Conservation (phyloP, 495 filamentous ascomycete species). For the Articulospora tetracladia region DNA sequence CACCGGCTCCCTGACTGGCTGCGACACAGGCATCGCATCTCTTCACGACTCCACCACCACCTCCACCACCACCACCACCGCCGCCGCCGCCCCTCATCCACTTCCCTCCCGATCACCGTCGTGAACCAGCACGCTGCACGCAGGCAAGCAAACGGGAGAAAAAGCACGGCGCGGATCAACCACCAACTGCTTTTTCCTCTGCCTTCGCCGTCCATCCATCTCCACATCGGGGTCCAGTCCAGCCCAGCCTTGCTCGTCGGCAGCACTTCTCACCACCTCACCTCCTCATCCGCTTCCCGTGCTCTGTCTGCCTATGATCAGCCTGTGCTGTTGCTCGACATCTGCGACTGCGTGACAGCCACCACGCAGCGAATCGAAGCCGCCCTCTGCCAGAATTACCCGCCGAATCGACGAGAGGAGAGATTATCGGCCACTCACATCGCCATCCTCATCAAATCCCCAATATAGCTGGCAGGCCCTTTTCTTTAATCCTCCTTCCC, state of each 20-base stretch:
- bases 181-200: background rate
- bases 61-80: too few relatives aligned
- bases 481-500: slow-evolving; percentile 3
- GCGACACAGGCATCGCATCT: background rate
- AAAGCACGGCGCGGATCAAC: background rate
- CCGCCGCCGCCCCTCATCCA: too few relatives aligned
- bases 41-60: background rate
- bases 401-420: slow-evolving; percentile 6
- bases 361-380: slow-evolving; percentile 19
- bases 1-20: background rate
- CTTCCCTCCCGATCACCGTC: too few relatives aligned
- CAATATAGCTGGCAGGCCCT: slow-evolving; percentile 14
- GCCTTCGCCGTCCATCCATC: background rate
- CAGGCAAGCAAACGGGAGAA: too few relatives aligned
- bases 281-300: background rate
- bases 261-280: background rate
- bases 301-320: background rate
- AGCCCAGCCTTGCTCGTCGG: background rate
- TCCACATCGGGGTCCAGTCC: background rate
- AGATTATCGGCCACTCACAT: slow-evolving; percentile 21
- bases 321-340: background rate
- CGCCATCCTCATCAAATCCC: slow-evolving; percentile 16
- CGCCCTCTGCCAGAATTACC: slow-evolving; percentile 10
- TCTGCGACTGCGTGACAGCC: slow-evolving; percentile 2
- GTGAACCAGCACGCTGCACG: too few relatives aligned